Percentiles rank a stretch among this genome's conserved stretches.
phyloP scores from a whole-genome alignment of 2,329 filamentous ascomycete genomes.

The Fusarium nanum region DNA sequence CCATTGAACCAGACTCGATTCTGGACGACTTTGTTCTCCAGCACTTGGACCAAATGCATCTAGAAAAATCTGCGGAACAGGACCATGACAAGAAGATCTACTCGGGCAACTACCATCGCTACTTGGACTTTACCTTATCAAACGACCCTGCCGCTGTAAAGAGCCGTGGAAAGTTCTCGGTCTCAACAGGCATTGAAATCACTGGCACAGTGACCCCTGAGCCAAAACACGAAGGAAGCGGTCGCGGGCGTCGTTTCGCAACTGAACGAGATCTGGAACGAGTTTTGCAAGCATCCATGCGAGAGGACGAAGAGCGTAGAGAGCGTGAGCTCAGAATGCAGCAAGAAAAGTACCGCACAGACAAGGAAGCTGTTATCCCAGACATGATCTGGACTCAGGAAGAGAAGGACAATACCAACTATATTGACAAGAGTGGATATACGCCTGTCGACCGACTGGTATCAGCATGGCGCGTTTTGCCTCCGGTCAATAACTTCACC shows the following conservation, averaged over 20 bases:
- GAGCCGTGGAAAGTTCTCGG: slow-evolving; percentile 65
- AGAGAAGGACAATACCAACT: slow-evolving; percentile 68
- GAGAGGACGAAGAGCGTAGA: slow-evolving; percentile 75
- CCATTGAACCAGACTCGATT: slow-evolving; percentile 54
- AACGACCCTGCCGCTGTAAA: slow-evolving; percentile 66
- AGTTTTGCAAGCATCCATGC: slow-evolving; percentile 77
- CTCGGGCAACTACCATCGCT: slow-evolving; percentile 60
- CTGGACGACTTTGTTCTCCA: slow-evolving; percentile 61
- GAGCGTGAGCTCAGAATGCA: slow-evolving; percentile 73
- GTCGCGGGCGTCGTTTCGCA: slow-evolving; percentile 68
- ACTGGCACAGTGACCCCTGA: slow-evolving; percentile 60
- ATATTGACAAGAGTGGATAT: slow-evolving; percentile 73
- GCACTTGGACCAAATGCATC: slow-evolving; percentile 57
- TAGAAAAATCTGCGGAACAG: slow-evolving; percentile 54
- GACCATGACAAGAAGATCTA: slow-evolving; percentile 57
- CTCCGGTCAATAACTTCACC: slow-evolving; percentile 80
- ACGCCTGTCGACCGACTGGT: slow-evolving; percentile 75
- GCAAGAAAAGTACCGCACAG: slow-evolving; percentile 77
- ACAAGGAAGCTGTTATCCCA: slow-evolving; percentile 81
- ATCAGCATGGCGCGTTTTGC: slow-evolving; percentile 76
- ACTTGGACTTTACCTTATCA: slow-evolving; percentile 67
- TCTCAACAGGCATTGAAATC: slow-evolving; percentile 51
- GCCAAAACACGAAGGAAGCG: slow-evolving; percentile 66
- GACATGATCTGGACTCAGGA: slow-evolving; percentile 73
- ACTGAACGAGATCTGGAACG: slow-evolving; percentile 80